Percentiles rank a stretch among this genome's conserved stretches.
Evolutionary conservation across 2,329 filamentous ascomycete species (phyloP).

Genomic region (Aphanocladium album): DNA sequence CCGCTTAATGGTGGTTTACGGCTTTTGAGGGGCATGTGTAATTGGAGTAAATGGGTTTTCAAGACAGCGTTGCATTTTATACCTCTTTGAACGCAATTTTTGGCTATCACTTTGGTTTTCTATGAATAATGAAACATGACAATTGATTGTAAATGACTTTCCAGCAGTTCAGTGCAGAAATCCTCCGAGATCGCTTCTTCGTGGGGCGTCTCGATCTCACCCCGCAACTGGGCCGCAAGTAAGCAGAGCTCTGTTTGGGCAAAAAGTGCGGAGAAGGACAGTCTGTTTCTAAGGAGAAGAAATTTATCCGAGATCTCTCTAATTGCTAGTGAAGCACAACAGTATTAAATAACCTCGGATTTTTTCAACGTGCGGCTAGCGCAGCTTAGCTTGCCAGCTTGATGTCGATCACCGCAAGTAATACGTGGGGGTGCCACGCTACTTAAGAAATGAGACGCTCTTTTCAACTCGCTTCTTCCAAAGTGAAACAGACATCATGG

Average conservation of each 20-base stretch:
- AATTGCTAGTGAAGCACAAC: neutral
- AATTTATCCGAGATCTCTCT: too few species aligned
- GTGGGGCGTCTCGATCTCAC: neutral
- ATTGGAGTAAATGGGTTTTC: neutral
- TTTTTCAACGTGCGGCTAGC: neutral
- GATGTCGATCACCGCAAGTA: neutral
- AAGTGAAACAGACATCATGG: too few species aligned
- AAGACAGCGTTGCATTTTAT: conserved; percentile 9
- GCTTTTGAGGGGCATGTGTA: neutral
- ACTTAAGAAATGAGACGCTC: neutral
- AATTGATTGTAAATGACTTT: neutral
- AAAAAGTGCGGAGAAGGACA: too few species aligned
- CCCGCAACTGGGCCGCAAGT: neutral
- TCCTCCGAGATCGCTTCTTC: neutral
- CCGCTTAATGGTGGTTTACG: neutral
- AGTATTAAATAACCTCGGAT: neutral
- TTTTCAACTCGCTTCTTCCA: neutral
- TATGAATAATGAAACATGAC: conserved; percentile 3
- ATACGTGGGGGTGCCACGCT: neutral
- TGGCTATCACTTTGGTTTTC: neutral
- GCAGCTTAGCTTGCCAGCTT: neutral
- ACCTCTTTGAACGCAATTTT: neutral
- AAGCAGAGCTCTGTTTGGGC: neutral
- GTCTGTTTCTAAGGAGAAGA: too few species aligned
- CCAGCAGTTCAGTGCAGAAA: neutral